A percentile compares a stretch with the other conserved stretches of the same genome.
phyloP scores from a whole-genome alignment of 805 yeast genomes.

The Wickerhamomyces sydowiorum region DNA sequence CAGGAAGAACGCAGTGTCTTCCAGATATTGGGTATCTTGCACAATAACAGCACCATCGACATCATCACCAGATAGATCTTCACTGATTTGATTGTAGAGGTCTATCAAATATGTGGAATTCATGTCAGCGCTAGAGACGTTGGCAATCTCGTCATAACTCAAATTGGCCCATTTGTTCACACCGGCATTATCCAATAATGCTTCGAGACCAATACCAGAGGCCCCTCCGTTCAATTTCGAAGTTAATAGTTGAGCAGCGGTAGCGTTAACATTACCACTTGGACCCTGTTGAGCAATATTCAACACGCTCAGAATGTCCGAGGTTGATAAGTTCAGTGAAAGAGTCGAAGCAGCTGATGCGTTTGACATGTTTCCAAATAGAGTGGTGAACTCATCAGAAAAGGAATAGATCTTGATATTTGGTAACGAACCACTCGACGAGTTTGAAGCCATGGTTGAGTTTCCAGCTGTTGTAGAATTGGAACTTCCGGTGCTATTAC shows the following conservation, averaged over 20 bases:
- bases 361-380: conserved; percentile 6
- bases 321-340: neutral
- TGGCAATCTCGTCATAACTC: conserved; percentile 33
- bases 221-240: too few species aligned
- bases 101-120: conserved; percentile 29
- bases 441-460: conserved; percentile 2
- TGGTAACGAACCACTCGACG: neutral
- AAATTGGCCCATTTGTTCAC: conserved; percentile 8
- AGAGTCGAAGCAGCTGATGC: neutral
- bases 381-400: conserved; percentile 9
- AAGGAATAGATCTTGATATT: conserved; percentile 9
- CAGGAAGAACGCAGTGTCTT: conserved; percentile 45
- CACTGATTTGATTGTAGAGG: conserved; percentile 30
- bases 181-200: conserved; percentile 4
- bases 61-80: conserved; percentile 18
- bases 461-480: conserved; percentile 6
- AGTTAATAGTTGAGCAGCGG: neutral
- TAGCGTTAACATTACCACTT: neutral
- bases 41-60: conserved; percentile 43
- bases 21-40: conserved; percentile 45
- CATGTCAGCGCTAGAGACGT: conserved; percentile 9
- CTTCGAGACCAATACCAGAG: too few species aligned
- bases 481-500: neutral
- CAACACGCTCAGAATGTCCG: neutral
- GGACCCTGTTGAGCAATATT: neutral